A percentile compares a stretch with the other conserved stretches of the same genome.
phyloP scores from a whole-genome alignment of 148 eudicot species.

The Chenopodium album region DNA sequence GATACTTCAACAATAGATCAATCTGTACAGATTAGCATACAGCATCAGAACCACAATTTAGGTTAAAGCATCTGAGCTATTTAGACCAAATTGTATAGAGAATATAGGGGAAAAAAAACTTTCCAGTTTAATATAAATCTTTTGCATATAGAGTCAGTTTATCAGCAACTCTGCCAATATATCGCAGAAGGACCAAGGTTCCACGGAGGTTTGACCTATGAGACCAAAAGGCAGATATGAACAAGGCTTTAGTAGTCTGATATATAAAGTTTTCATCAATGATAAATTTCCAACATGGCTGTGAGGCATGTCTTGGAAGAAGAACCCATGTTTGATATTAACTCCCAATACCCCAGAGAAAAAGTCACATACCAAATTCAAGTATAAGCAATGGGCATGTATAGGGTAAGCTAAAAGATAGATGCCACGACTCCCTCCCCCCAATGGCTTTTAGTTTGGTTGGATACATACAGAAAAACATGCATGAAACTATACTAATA shows the following conservation, averaged over 20 bases:
- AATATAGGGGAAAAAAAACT: constrained; percentile 40
- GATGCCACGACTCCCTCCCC: not conserved
- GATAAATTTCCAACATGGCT: not conserved
- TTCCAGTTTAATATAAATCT: constrained; percentile 46
- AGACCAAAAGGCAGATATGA: not conserved
- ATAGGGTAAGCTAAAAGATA: not conserved
- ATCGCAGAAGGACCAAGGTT: constrained; percentile 51
- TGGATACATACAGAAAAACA: not conserved
- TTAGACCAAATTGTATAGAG: not conserved
- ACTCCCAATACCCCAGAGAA: not conserved
- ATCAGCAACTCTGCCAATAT: constrained; percentile 51
- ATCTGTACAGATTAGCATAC: too few species aligned
- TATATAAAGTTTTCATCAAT: not conserved
- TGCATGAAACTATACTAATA: not conserved
- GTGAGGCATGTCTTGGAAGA: not conserved
- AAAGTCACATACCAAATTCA: not conserved
- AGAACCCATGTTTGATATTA: not conserved
- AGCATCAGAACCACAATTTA: not conserved
- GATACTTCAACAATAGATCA: too few species aligned
- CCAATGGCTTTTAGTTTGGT: not conserved
- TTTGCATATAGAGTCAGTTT: constrained; percentile 46
- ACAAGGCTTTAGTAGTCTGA: not conserved
- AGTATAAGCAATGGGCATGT: not conserved
- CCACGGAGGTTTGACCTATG: constrained; percentile 58
- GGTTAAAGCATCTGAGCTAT: not conserved